phyloP scores from a whole-genome alignment of 1,284 basidiomycete genomes.

The Phylloboletellus chloephorus region DNA sequence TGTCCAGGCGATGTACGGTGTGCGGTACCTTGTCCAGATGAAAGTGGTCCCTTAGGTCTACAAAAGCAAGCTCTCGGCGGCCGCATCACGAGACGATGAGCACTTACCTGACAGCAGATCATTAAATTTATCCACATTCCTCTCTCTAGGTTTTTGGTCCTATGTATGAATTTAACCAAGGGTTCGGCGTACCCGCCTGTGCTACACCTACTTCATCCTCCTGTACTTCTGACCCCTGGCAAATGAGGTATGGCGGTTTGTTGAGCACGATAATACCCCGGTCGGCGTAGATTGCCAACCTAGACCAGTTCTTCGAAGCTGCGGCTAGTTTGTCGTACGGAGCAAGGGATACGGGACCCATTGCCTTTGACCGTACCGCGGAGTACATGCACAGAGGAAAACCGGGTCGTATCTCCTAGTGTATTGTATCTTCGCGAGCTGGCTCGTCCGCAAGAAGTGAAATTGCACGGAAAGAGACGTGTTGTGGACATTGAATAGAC shows the following conservation, averaged over 20 bases:
- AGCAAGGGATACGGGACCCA: background rate
- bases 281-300: constrained; percentile 47
- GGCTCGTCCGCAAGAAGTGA: background rate
- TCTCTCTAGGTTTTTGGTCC: constrained; percentile 21
- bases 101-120: constrained; percentile 25
- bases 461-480: background rate
- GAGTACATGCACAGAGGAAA: constrained; percentile 16
- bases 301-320: constrained; percentile 30
- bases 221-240: constrained; percentile 39
- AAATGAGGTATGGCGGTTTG: constrained; percentile 56
- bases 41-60: constrained; percentile 39
- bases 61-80: background rate
- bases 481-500: background rate
- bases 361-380: constrained; percentile 22
- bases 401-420: background rate
- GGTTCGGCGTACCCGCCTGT: constrained; percentile 6
- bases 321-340: constrained; percentile 1
- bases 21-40: constrained; percentile 36
- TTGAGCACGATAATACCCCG: constrained; percentile 51
- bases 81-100: background rate
- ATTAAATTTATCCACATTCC: constrained; percentile 30
- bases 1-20: constrained; percentile 65
- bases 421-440: background rate
- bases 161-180: constrained; percentile 10
- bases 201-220: constrained; percentile 16